Base-by-base conservation (phyloP, 2,329 filamentous ascomycete genomes). In the Fusarium sp. region DNA sequence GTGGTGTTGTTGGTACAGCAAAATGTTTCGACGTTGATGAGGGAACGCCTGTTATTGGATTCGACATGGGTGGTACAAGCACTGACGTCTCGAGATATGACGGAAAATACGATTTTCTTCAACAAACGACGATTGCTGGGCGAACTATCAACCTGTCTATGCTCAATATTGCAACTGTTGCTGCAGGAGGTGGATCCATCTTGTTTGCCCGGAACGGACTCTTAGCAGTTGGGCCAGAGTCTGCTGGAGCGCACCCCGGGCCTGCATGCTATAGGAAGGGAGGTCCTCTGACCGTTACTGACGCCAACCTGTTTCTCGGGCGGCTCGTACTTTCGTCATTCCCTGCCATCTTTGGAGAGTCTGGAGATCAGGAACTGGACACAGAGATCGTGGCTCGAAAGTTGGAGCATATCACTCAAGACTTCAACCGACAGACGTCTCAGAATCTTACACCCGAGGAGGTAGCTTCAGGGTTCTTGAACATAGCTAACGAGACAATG, bases 401-500 rank as follows among this genome's bases (percentile, higher is more conserved):
- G 56, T 86, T 86, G 58, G 56, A 76, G 20, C 75, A 81, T 7
- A 75, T 87, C 10, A 82, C 84, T 0, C 75, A 71, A 2, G 76
- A 79, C 6, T 81, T 86, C 70, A 86, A 86, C 58, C 49, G 50
- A 3, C 79, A 83, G 58, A 77, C 81, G 1, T 70, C 73, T 1
- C 79, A 80, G 27, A 75, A 67, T 65, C 72, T 81, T 29, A 79
- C 77, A 0, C 64, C 79, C 0, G 79, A 82, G 36, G 80, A 82
- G n/a, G 77, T 83, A 41, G 92, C 92, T 0, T 90, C 90, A 68
- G 93, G 92, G 0, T 94, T 94, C 75, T 86, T 94, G 76, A 90
- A 92, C 67, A 90, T 94, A 46, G 92, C 92, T 5, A 94, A 94
- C 71, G 91, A 93, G 80, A 90, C 91, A 0, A 94, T 94, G 92